Evolutionary conservation across 2,329 filamentous ascomycete genomes (phyloP), one percentile per base, ranked within the genome.

Genomic region (Coleophoma eucalyptorum): DNA sequence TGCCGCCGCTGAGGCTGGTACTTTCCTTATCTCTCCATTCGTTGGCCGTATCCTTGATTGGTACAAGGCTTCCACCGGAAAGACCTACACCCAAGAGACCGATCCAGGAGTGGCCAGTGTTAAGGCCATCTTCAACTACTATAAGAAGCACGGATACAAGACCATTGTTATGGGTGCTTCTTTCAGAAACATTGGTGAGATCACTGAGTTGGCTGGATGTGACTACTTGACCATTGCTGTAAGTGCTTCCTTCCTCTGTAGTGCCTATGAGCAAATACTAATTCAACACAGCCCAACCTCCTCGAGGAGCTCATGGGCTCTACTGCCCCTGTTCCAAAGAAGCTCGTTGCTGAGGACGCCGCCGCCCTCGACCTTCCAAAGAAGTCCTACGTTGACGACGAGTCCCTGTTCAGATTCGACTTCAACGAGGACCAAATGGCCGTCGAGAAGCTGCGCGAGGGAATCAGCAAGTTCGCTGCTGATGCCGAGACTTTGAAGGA

Each of bases 401-500:
- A 99, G 83, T 66, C 91, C 49, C 68, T 75, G 46, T 99, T 97
- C 92, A 91, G 94, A 72, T 99, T 97, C 80, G 89, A 92, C 76
- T 96, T 99, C 86, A 99, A 99, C 83, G 94, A 99, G 83, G 91
- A 99, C 69, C 88, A 93, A 73, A 99, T 99, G 94, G 94, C 90
- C 58, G 90, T 96, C 61, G 92, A 97, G 87, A 99, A 99, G 88
- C 86, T 99, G 65, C 89, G 92, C 56, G 94, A 99, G 78, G 94
- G 94, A 76, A 99, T 99, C 81, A 95, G 90, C 81, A 97, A 97
- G 80, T 99, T 99, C 68, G 93, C 94, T 53, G 94, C 94, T 63
- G 94, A 99, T 68, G 92, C 94, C 62, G 77, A 92, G 61, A 96
- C 90, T 54, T 86, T 99, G 65, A 97, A 97, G 88, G 81, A 83